phyloP scores from a whole-genome alignment of 306 rosid genomes.

The Cicer bijugum region DNA sequence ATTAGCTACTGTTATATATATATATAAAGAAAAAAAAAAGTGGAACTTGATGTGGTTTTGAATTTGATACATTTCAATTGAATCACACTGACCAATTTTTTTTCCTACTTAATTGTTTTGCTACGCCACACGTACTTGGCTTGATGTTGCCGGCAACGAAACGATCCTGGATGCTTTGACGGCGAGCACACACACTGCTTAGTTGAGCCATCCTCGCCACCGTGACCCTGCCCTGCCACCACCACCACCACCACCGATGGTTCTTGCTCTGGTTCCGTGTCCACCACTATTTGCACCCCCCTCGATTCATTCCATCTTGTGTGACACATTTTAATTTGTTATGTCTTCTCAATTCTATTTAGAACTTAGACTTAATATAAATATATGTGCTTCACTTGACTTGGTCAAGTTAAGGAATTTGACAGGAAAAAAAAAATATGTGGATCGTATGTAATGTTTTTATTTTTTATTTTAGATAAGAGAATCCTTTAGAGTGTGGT shows the following conservation, averaged over 20 bases:
- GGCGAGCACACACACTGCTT: constrained; percentile 74
- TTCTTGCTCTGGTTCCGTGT: constrained; percentile 31
- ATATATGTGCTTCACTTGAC: neutral
- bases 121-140: constrained; percentile 67
- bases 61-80: constrained; percentile 13
- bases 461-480: neutral
- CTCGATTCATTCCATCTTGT: constrained; percentile 40
- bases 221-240: constrained; percentile 11
- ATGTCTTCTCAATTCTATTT: neutral
- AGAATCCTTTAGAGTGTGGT: neutral
- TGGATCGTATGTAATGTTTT: neutral
- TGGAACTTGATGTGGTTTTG: neutral
- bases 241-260: neutral
- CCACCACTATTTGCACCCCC: constrained; percentile 33
- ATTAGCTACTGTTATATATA: too few relatives aligned
- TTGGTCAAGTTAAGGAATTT: neutral
- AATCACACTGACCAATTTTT: constrained; percentile 9
- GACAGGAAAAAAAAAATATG: constrained; percentile 51
- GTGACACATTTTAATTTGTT: constrained; percentile 51
- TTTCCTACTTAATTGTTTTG: constrained; percentile 30
- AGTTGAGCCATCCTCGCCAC: constrained; percentile 6
- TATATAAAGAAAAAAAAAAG: too few relatives aligned
- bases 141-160: constrained; percentile 74
- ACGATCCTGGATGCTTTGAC: constrained; percentile 74
- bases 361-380: neutral